Base-by-base conservation (phyloP, 371 early-diverging fungal genomes). In the Saksenaea vasiformis region DNA sequence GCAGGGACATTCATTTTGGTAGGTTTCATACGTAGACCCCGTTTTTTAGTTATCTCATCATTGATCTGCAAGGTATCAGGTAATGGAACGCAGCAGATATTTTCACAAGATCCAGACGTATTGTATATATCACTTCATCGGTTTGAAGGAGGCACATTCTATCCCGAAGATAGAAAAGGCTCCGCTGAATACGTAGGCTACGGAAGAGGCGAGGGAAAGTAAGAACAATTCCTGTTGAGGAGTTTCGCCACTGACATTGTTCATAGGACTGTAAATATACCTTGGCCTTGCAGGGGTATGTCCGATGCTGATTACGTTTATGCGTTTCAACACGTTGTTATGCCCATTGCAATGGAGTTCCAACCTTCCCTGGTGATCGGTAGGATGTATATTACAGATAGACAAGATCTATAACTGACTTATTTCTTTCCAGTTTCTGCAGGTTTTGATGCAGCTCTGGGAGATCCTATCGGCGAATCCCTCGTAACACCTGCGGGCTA, bases 1-100 rank as follows among this genome's bases (percentile, higher is more conserved):
- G 44, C 68, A 87, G 87, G 97, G 96, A 97, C 67, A 81, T 96
- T n/a, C 97, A 97, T 73, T 95, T 96, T 70, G 97, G 84, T 76
- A 72, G 53, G 26, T 22, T 27, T 54, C 43, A 47, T 17, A n/a
- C 13, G 24, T 27, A 14, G 17, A 22, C 9, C 3, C 4, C 22
- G 4, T 0, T n/a, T 22, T 22, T 5, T 47, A 22, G 3, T 11
- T 3, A 0, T 47, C 11, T 22, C 22, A 22, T 47, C 22, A 0
- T 47, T 47, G 24, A 9, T 10, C 51, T 47, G 41, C 17, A 38
- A 43, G 22, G 27, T 13, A 58, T 36, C 59, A 86, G 87, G 95
- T 9, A 97, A 97, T 66, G 97, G 97, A 1, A 95, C 93, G 11
- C 95, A 97, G 60, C 80, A 86, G 10, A 84, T 87, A 1, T 96